These are phyloP conservation scores for Tillandsia fasciculata DNA, from an alignment of 176 grass and related monocot genomes.

Conservation along the genomic window DNA sequence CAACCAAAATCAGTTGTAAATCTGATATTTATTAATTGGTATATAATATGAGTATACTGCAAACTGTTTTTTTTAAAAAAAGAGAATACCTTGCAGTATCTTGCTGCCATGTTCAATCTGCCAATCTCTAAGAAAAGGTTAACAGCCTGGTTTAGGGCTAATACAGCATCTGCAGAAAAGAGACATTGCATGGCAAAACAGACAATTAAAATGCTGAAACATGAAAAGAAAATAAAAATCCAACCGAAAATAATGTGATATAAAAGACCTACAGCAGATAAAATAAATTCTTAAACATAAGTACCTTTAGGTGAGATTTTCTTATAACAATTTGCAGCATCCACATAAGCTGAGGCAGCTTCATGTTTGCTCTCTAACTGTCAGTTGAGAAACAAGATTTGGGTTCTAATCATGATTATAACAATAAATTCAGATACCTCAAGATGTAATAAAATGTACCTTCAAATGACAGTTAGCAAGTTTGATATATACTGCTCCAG, in stretches of 20 bases:
- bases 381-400: constrained; percentile 4
- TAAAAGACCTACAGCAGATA: constrained; percentile 1
- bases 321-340: constrained; percentile 95
- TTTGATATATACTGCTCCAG: constrained; percentile 74
- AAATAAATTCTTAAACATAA: background rate
- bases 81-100: constrained; percentile 81
- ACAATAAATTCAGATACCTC: constrained; percentile 15
- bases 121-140: constrained; percentile 96
- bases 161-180: constrained; percentile 61
- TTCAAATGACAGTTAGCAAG: constrained; percentile 87
- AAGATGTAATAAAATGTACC: constrained; percentile 28
- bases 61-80: background rate
- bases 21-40: background rate
- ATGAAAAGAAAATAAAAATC: background rate
- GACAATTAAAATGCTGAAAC: background rate
- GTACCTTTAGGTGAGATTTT: constrained; percentile 69
- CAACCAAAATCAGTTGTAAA: background rate
- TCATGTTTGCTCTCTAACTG: constrained; percentile 91
- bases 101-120: constrained; percentile 95
- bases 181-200: background rate
- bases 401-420: constrained; percentile 3
- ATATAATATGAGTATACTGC: background rate
- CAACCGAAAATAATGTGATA: background rate
- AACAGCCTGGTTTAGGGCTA: constrained; percentile 72
- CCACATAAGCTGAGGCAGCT: constrained; percentile 64